phyloP scores from a whole-genome alignment of 1,284 basidiomycete species.

The Salmacisia buchloeana region DNA sequence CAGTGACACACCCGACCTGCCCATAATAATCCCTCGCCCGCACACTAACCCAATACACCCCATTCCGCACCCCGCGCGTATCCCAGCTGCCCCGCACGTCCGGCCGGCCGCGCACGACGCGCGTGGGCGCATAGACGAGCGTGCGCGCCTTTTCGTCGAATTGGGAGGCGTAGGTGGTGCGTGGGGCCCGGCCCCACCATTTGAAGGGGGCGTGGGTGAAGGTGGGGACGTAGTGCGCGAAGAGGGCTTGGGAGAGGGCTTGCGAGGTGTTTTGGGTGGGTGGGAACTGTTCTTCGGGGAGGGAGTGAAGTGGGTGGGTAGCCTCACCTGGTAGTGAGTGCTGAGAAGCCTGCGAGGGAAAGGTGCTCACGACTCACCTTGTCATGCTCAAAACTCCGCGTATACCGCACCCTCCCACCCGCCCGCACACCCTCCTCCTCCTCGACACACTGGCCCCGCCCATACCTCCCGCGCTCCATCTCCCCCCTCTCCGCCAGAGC shows the following conservation, averaged over 20 bases:
- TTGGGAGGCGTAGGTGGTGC: conserved; percentile 22
- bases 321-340: neutral
- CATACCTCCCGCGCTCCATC: conserved; percentile 21
- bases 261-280: neutral
- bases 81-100: conserved; percentile 27
- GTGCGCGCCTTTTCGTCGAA: conserved; percentile 37
- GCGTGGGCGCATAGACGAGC: conserved; percentile 29
- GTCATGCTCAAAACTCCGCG: conserved; percentile 34
- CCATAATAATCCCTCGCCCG: conserved; percentile 36
- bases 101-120: conserved; percentile 25
- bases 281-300: neutral
- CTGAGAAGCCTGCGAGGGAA: neutral
- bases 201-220: conserved; percentile 26
- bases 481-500: conserved; percentile 16
- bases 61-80: conserved; percentile 16
- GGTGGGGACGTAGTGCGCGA: conserved; percentile 31
- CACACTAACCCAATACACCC: conserved; percentile 32
- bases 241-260: conserved; percentile 11
- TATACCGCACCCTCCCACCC: conserved; percentile 10
- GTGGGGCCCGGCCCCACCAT: too few relatives aligned
- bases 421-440: conserved; percentile 21
- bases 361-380: conserved; percentile 18
- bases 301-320: neutral
- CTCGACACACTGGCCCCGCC: conserved; percentile 16
- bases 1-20: conserved; percentile 28